Evolutionary conservation across 2,329 filamentous ascomycete genomes (phyloP).

Genomic region (Dactylonectria macrodidyma): DNA sequence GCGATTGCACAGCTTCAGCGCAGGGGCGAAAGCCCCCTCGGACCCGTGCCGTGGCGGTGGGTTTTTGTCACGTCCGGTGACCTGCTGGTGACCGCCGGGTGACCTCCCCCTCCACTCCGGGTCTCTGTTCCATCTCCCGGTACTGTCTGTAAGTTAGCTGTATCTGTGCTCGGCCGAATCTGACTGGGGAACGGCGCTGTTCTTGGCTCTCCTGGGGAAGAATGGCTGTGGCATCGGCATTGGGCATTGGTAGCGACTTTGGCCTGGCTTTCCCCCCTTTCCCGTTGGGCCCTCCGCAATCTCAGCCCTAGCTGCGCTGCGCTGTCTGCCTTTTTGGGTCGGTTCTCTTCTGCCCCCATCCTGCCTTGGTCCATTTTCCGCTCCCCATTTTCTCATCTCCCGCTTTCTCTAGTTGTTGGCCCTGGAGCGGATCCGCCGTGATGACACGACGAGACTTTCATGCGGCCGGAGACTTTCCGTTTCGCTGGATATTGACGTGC

Average conservation of each 20-base stretch:
- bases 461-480: constrained; percentile 30
- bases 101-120: constrained; percentile 20
- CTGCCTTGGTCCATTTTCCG: background rate
- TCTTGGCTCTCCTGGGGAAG: too few relatives aligned
- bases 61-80: constrained; percentile 28
- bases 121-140: background rate
- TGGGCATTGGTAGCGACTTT: background rate
- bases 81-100: constrained; percentile 23
- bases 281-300: constrained; percentile 31
- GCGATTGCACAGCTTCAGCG: background rate
- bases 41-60: constrained; percentile 39
- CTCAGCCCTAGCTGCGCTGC: constrained; percentile 35
- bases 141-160: background rate
- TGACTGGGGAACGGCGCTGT: constrained; percentile 1
- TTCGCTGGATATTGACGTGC: constrained; percentile 4
- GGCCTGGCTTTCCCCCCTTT: constrained; percentile 4
- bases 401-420: background rate
- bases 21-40: constrained; percentile 8
- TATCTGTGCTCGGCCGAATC: background rate
- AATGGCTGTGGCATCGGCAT: constrained; percentile 15
- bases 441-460: constrained; percentile 9
- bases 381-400: background rate
- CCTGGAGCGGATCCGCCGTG: constrained; percentile 11
- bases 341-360: background rate
- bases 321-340: constrained; percentile 5